phyloP scores from a whole-genome alignment of 768 basidiomycete species.

The Kwoniella europaea region DNA sequence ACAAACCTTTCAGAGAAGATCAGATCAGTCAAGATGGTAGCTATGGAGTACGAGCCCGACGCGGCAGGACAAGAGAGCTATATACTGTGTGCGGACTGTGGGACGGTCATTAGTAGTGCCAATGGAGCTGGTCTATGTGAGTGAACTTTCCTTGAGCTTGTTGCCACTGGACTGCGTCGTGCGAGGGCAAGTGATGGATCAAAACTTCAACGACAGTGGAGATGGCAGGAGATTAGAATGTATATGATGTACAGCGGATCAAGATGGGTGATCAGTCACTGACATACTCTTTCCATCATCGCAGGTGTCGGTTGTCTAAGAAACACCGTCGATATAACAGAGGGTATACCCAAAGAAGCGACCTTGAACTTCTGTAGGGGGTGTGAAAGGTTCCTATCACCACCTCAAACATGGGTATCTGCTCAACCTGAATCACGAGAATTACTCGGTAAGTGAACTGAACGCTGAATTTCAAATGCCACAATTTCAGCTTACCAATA shows the following conservation, averaged over 20 bases:
- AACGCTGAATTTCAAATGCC: too few relatives aligned
- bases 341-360: constrained; percentile 88
- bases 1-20: constrained; percentile 5
- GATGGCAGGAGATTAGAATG: too few relatives aligned
- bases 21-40: constrained; percentile 46
- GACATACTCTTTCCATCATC: neutral
- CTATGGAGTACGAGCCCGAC: constrained; percentile 55
- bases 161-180: constrained; percentile 3
- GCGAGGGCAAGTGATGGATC: too few relatives aligned
- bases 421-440: constrained; percentile 90
- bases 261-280: too few relatives aligned
- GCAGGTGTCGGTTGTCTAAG: constrained; percentile 57
- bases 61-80: constrained; percentile 51
- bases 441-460: constrained; percentile 68
- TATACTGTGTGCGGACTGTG: constrained; percentile 58
- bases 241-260: too few relatives aligned
- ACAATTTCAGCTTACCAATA: too few relatives aligned
- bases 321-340: constrained; percentile 89
- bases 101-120: constrained; percentile 53
- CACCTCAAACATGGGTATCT: constrained; percentile 82
- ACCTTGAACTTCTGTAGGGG: constrained; percentile 88
- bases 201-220: too few relatives aligned
- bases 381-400: constrained; percentile 93
- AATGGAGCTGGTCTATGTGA: constrained; percentile 56
- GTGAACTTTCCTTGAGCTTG: constrained; percentile 9